Conservation (phyloP, 441 rosid species). For the Populus hybrid region DNA sequence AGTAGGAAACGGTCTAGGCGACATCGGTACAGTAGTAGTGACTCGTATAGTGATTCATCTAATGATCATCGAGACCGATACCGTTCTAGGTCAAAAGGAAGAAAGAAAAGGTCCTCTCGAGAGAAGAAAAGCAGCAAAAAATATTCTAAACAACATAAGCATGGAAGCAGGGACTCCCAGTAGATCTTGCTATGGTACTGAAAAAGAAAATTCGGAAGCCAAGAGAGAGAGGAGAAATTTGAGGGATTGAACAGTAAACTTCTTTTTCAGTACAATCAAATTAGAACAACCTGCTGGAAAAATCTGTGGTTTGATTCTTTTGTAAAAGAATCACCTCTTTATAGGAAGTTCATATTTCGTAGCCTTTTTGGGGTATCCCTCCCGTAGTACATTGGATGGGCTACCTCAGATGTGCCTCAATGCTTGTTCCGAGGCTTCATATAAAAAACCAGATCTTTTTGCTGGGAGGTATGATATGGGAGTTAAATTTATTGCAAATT, state of each 20-base stretch:
- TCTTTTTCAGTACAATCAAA: background rate
- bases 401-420: too few species aligned
- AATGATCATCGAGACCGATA: conserved; percentile 39
- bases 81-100: conserved; percentile 54
- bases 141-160: conserved; percentile 50
- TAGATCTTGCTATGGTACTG: conserved; percentile 31
- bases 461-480: background rate
- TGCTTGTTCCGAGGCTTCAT: background rate
- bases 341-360: background rate
- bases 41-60: conserved; percentile 55
- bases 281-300: background rate
- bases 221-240: conserved; percentile 47
- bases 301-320: background rate
- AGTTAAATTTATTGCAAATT: background rate
- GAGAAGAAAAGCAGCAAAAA: conserved; percentile 68
- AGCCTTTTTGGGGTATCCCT: background rate
- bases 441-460: too few species aligned
- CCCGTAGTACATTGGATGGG: background rate
- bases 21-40: conserved; percentile 42
- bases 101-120: conserved; percentile 45
- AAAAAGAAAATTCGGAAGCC: conserved; percentile 39
- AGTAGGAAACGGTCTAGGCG: conserved; percentile 47
- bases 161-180: conserved; percentile 49
- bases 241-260: conserved; percentile 35
- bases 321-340: background rate